Conservation (phyloP, 139 green algal genomes). For the Picocystis salinarum region DNA sequence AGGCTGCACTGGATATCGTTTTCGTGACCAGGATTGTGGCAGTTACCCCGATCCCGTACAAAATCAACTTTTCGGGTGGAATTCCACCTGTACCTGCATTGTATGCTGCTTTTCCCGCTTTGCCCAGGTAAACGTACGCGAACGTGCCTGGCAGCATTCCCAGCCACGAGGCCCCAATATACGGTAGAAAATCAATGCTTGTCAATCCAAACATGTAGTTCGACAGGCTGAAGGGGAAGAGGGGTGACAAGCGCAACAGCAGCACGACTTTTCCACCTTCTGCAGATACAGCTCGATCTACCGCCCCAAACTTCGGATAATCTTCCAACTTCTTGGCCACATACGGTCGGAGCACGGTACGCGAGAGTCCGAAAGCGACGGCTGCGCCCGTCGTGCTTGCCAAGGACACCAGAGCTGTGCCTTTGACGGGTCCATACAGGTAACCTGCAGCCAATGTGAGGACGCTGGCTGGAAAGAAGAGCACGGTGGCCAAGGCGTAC, state of each 20-base stretch:
- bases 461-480: conserved; percentile 45
- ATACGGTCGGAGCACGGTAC: conserved; percentile 26
- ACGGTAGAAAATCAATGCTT: conserved; percentile 25
- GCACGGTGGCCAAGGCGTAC: conserved; percentile 37
- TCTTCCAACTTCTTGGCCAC: neutral
- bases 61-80: conserved; percentile 10
- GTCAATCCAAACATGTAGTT: conserved; percentile 54
- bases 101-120: conserved; percentile 24
- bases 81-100: conserved; percentile 15
- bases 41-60: conserved; percentile 33
- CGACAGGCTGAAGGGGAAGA: conserved; percentile 49
- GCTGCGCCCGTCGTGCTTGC: conserved; percentile 33
- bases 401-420: conserved; percentile 38
- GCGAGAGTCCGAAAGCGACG: conserved; percentile 37
- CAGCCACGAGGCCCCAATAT: conserved; percentile 44
- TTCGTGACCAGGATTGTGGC: conserved; percentile 34
- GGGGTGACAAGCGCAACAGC: conserved; percentile 44
- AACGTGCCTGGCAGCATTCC: conserved; percentile 64
- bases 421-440: conserved; percentile 41
- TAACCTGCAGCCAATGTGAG: conserved; percentile 53
- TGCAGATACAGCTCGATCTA: conserved; percentile 24
- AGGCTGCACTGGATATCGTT: conserved; percentile 25
- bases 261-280: conserved; percentile 38
- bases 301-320: conserved; percentile 20
- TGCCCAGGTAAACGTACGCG: conserved; percentile 54